phyloP scores from a whole-genome alignment of 129 eudicot genomes.

The Saussurea involucrata region DNA sequence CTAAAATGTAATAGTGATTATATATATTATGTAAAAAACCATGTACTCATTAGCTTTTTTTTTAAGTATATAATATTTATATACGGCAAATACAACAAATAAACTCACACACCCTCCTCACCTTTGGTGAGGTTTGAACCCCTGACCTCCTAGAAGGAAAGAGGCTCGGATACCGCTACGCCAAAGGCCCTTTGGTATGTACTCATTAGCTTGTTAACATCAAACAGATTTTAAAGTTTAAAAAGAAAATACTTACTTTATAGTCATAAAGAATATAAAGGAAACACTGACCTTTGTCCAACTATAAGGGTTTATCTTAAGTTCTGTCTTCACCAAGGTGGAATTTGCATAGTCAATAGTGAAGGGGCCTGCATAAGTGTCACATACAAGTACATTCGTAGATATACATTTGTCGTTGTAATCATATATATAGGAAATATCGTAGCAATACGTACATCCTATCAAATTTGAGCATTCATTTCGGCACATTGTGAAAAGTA shows the following conservation, averaged over 20 bases:
- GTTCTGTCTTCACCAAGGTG: background rate
- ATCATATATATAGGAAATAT: background rate
- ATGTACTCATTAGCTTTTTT: background rate
- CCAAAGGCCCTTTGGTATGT: no score
- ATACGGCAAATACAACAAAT: no score
- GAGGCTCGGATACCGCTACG: no score
- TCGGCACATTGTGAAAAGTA: background rate
- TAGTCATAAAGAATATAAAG: no score
- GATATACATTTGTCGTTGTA: background rate
- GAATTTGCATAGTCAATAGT: background rate
- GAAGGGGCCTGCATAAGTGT: background rate
- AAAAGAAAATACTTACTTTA: no score
- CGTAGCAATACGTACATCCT: background rate
- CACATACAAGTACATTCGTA: background rate
- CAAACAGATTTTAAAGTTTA: no score
- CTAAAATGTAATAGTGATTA: constrained; percentile 2
- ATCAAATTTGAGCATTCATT: background rate
- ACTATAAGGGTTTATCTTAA: constrained; percentile 6
- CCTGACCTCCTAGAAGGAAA: no score
- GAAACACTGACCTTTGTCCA: constrained; percentile 24
- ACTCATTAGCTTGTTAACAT: no score
- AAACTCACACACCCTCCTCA: no score
- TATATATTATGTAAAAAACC: no score
- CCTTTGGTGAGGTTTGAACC: no score
- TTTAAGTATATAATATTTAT: no score